Evolutionary conservation across 139 green algal species (phyloP).

Genomic region (Chlamydomonas incerta): DNA sequence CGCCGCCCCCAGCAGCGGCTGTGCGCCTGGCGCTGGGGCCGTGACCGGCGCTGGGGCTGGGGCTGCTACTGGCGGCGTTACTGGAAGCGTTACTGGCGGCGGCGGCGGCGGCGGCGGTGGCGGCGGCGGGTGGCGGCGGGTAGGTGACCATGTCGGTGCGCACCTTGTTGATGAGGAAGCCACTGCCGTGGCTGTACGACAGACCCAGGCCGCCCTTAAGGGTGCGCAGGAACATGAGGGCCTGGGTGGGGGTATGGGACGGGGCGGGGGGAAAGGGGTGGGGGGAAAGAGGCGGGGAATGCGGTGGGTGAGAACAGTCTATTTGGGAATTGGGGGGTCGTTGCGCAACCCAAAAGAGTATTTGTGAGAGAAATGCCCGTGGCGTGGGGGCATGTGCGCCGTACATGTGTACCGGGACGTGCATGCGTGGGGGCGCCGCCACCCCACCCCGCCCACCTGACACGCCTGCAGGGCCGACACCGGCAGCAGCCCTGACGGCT

Average conservation of each 20-base stretch:
- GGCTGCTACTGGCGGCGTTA: neutral
- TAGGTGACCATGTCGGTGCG: neutral
- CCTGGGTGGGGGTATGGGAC: slow-evolving; percentile 1
- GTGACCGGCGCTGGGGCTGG: neutral
- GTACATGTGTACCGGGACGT: no score
- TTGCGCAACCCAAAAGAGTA: no score
- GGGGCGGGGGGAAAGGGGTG: neutral
- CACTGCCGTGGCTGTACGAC: slow-evolving; percentile 42
- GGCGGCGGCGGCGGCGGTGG: neutral
- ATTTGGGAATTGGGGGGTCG: no score
- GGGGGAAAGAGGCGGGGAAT: no score
- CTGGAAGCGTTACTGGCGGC: neutral
- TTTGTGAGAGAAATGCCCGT: no score
- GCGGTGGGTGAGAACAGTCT: no score
- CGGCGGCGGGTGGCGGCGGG: neutral
- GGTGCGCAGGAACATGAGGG: slow-evolving; percentile 40
- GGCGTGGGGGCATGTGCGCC: no score
- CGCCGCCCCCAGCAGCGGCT: neutral
- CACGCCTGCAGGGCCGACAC: slow-evolving; percentile 33
- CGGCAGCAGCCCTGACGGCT: slow-evolving; percentile 24
- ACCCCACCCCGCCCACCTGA: slow-evolving; percentile 22
- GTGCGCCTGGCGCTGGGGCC: no score
- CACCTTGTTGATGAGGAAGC: slow-evolving; percentile 41
- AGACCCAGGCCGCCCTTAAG: slow-evolving; percentile 35
- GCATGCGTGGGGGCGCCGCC: no score